These are phyloP conservation scores for Bjerkandera adusta DNA, from an alignment of 1,284 basidiomycete species.

Conservation along the genomic window DNA sequence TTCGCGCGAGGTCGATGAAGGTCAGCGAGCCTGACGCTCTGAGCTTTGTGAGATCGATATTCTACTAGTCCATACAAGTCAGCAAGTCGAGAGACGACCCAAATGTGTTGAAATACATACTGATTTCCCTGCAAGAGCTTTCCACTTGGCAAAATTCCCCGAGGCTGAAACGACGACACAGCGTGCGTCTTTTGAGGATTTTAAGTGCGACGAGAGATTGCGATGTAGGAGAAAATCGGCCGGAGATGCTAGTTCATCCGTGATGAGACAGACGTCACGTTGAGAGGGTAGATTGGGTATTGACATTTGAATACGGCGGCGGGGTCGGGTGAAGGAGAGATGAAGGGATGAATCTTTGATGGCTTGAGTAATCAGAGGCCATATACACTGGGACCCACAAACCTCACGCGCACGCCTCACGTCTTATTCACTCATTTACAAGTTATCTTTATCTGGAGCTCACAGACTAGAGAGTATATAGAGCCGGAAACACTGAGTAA, in stretches of 20 bases:
- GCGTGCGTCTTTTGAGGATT: slow-evolving; percentile 36
- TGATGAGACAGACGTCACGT: slow-evolving; percentile 52
- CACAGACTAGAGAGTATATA: too few relatives aligned
- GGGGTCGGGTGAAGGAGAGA: too few relatives aligned
- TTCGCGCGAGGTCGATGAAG: slow-evolving; percentile 47
- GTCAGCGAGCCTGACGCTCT: slow-evolving; percentile 41
- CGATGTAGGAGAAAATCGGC: slow-evolving; percentile 65
- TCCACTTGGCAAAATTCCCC: slow-evolving; percentile 57
- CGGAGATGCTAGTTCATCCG: slow-evolving; percentile 64
- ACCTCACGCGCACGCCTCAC: too few relatives aligned
- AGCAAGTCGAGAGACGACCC: background rate
- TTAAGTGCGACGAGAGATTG: slow-evolving; percentile 48
- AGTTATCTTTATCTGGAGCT: too few relatives aligned
- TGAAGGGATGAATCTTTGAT: too few relatives aligned
- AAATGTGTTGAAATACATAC: slow-evolving; percentile 35
- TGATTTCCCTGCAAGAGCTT: slow-evolving; percentile 56
- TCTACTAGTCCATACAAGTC: slow-evolving; percentile 28
- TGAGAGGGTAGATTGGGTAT: slow-evolving; percentile 34
- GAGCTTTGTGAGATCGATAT: slow-evolving; percentile 48
- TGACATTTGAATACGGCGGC: too few relatives aligned
- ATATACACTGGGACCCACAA: too few relatives aligned
- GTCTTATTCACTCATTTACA: too few relatives aligned
- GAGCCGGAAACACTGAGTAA: too few relatives aligned
- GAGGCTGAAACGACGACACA: slow-evolving; percentile 56
- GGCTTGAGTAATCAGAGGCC: too few relatives aligned